Conservation (phyloP, 2,329 filamentous ascomycete species). For the Hypoxylon sp. region DNA sequence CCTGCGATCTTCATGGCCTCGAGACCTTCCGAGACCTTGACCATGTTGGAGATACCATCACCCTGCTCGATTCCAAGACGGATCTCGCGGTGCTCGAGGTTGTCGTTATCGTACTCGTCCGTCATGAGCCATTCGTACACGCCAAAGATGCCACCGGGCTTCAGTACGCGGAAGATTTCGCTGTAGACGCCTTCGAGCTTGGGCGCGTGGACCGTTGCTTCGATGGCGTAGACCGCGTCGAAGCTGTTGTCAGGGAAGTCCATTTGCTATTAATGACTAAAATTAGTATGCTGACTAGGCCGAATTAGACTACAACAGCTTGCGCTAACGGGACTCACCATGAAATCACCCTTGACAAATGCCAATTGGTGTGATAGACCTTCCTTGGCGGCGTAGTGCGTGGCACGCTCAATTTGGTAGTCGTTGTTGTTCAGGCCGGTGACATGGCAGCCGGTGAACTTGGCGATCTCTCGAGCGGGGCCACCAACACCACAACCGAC, state of each 20-base stretch:
- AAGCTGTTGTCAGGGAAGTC: constrained; percentile 91
- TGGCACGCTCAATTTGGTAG: constrained; percentile 98
- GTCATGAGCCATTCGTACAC: constrained; percentile 99
- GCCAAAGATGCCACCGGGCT: constrained; percentile 94
- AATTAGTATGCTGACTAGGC: constrained; percentile 1
- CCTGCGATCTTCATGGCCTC: constrained; percentile 88
- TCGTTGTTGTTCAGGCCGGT: constrained; percentile 98
- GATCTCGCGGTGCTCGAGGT: constrained; percentile 88
- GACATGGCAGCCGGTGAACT: constrained; percentile 91
- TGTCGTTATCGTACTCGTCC: constrained; percentile 90
- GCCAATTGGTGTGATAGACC: constrained; percentile 82
- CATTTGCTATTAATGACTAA: constrained; percentile 77
- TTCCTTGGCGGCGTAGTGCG: constrained; percentile 84
- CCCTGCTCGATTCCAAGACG: constrained; percentile 95
- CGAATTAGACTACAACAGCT: background rate
- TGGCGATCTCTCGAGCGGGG: constrained; percentile 94
- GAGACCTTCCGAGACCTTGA: constrained; percentile 83
- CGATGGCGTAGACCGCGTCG: constrained; percentile 96
- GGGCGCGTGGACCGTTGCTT: constrained; percentile 95
- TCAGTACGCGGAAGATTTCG: constrained; percentile 94
- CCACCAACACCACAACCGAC: constrained; percentile 98
- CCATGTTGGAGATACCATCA: constrained; percentile 98
- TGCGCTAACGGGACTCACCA: constrained; percentile 64
- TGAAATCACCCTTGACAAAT: constrained; percentile 97
- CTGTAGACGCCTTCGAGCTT: constrained; percentile 91